Evolutionary conservation across 108 stramenopile genomes (phyloP).

Genomic region (Schizochytrium sp.): DNA sequence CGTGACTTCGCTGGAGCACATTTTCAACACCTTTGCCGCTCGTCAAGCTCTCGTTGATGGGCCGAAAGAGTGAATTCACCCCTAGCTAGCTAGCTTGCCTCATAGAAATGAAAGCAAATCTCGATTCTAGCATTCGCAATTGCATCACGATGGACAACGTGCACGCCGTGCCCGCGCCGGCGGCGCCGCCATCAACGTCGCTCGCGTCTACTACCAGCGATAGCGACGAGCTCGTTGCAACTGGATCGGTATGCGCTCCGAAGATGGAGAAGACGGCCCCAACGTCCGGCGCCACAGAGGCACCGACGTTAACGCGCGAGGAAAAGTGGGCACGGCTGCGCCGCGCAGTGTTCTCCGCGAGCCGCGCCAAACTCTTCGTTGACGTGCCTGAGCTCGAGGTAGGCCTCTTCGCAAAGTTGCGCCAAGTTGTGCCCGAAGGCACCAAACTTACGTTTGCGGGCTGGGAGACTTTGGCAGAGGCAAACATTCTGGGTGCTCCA

Average conservation of each 20-base stretch:
- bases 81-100: too few relatives aligned
- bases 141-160: too few relatives aligned
- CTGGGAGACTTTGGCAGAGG: not conserved
- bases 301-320: too few relatives aligned
- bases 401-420: not conserved
- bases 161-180: too few relatives aligned
- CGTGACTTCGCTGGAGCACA: constrained; percentile 50
- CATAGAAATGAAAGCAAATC: too few relatives aligned
- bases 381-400: not conserved
- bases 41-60: not conserved
- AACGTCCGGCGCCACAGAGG: too few relatives aligned
- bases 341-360: not conserved
- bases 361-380: not conserved
- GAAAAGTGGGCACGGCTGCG: not conserved
- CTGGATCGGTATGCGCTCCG: too few relatives aligned
- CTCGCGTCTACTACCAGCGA: too few relatives aligned
- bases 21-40: constrained; percentile 40
- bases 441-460: not conserved
- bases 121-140: too few relatives aligned
- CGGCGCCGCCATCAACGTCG: too few relatives aligned
- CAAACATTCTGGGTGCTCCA: not conserved
- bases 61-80: not conserved
- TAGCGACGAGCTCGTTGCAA: too few relatives aligned
- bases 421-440: not conserved
- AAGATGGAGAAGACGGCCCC: too few relatives aligned